A percentile compares a stretch with the other conserved stretches of the same genome.
phyloP scores from a whole-genome alignment of 2,329 filamentous ascomycete genomes.

The Leptodontidium sp. region DNA sequence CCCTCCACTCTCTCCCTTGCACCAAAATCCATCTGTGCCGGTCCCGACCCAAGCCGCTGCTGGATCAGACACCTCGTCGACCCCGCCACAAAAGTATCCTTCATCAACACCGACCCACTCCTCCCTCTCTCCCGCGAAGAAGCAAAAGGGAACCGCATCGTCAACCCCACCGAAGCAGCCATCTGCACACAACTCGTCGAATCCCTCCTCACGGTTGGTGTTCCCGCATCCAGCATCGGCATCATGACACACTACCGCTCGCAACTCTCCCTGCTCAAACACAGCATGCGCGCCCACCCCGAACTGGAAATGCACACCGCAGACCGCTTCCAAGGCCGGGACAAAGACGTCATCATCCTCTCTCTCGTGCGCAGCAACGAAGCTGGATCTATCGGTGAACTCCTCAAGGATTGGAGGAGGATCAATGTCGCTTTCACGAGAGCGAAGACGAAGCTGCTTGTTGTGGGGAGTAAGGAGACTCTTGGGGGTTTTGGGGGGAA shows the following conservation, averaged over 20 bases:
- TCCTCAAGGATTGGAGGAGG: conserved; percentile 88
- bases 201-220: conserved; percentile 76
- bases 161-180: conserved; percentile 84
- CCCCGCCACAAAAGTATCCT: conserved; percentile 77
- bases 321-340: conserved; percentile 94
- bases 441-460: conserved; percentile 89
- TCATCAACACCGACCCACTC: conserved; percentile 88
- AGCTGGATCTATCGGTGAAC: conserved; percentile 81
- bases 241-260: conserved; percentile 97
- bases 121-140: conserved; percentile 72
- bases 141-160: conserved; percentile 82
- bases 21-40: conserved; percentile 63
- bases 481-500: conserved; percentile 66
- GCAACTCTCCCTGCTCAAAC: conserved; percentile 84
- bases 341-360: conserved; percentile 92
- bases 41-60: conserved; percentile 59
- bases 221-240: conserved; percentile 80
- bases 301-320: conserved; percentile 95
- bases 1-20: conserved; percentile 53
- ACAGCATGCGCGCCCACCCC: conserved; percentile 67
- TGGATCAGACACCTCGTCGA: conserved; percentile 80
- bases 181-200: conserved; percentile 84
- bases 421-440: conserved; percentile 97
- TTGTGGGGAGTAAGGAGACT: conserved; percentile 84
- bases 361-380: conserved; percentile 90